These are phyloP conservation scores for Candida sanyiensis DNA, from an alignment of 805 yeast species.

Conservation along the genomic window DNA sequence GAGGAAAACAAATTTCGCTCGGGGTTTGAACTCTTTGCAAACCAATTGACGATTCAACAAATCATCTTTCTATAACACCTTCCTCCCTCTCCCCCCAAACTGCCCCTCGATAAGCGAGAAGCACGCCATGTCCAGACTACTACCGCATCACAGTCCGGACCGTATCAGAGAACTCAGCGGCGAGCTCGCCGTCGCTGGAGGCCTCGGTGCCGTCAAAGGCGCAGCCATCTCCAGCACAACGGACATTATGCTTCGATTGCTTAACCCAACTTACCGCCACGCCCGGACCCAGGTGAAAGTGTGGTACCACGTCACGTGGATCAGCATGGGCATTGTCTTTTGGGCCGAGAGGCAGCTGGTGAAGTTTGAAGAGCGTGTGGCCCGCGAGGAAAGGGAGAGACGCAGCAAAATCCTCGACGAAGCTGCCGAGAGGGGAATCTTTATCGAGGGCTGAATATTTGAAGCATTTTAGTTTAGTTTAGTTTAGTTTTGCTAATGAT, in stretches of 20 bases:
- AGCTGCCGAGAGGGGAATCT: slow-evolving; percentile 41
- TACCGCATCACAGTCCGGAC: slow-evolving; percentile 34
- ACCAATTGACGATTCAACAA: background rate
- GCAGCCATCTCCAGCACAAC: slow-evolving; percentile 32
- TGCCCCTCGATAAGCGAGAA: no score
- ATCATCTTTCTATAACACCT: background rate
- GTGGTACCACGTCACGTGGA: slow-evolving; percentile 37
- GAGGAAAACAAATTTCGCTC: no score
- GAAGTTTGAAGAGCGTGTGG: slow-evolving; percentile 31
- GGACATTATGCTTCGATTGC: slow-evolving; percentile 29
- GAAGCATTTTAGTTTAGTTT: no score
- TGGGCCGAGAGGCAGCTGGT: slow-evolving; percentile 37
- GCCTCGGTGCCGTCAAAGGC: slow-evolving; percentile 39
- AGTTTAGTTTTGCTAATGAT: no score
- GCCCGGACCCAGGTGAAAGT: slow-evolving; percentile 36
- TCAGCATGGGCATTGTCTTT: slow-evolving; percentile 36
- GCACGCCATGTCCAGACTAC: slow-evolving; percentile 25
- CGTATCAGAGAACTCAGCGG: slow-evolving; percentile 31
- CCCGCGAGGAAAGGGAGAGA: slow-evolving; percentile 30
- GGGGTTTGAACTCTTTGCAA: background rate
- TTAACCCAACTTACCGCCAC: slow-evolving; percentile 32
- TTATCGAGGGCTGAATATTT: slow-evolving; percentile 31
- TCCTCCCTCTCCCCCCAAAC: background rate
- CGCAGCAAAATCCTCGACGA: slow-evolving; percentile 34
- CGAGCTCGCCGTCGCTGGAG: slow-evolving; percentile 34